Evolutionary conservation across 129 eudicot species (phyloP), one percentile per base, ranked within the genome.

Genomic region (Smallanthus sonchifolius): DNA sequence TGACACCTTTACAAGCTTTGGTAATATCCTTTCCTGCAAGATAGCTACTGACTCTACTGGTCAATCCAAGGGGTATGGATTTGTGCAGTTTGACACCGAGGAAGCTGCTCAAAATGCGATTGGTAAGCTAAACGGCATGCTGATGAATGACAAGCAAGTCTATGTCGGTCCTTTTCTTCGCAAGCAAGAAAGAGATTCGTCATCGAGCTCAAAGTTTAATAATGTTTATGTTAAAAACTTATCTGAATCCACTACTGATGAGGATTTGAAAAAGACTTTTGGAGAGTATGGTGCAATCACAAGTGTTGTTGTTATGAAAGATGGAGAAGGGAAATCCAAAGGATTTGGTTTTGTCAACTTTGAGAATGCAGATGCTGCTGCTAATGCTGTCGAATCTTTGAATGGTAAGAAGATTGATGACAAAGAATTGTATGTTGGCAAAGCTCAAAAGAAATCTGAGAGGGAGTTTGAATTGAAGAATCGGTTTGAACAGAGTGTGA

Each of bases 281-380:
- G 88, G 83, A 2, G 80, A 81, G 44, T 76, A 40, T 69, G 85
- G 88, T 5, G 2, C 67, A 3, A 54, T 77, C 15, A 77, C 82
- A 2, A 84, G 88, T 73, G 83, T 15, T 11, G 83, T 67, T n/a
- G 84, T 84, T 38, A 80, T 84, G 81, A 52, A 78, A 59, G 83
- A 81, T 56, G 78, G 64, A 3, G 68, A 73, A 54, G 83, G 85
- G 6, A 84, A 77, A 11, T 84, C 85, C 19, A 84, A 81, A 49
- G 73, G 85, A 34, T 84, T 80, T 63, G 88, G 88, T 9, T 84
- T 84, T 73, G 83, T 84, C 44, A 81, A 81, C 73, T 80, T 80
- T 80, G 82, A 80, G 43, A 76, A 49, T 49, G 60, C 80, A 0
- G 85, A 77, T 36, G 85, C 73, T 80, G 85, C 85, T 61, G 81